phyloP scores from a whole-genome alignment of 1,284 basidiomycete species.

The Salmacisia buchloeana region DNA sequence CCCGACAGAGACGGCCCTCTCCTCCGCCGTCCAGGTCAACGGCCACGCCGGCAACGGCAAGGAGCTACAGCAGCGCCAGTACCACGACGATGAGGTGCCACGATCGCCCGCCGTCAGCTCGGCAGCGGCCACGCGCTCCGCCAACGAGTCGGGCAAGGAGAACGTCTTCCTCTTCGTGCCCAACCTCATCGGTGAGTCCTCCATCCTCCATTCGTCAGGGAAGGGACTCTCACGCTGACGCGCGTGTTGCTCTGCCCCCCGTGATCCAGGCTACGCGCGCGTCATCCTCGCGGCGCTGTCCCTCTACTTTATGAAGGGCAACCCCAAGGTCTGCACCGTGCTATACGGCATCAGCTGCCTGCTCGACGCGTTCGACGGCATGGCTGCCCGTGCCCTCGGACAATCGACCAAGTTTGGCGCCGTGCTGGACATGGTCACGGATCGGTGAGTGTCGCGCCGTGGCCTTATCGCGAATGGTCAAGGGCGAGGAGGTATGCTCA shows the following conservation, averaged over 20 bases:
- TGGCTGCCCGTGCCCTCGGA: slow-evolving; percentile 78
- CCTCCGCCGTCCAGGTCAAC: background rate
- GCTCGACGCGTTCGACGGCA: slow-evolving; percentile 90
- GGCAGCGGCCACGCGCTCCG: background rate
- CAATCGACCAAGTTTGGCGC: slow-evolving; percentile 94
- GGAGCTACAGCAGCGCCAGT: background rate
- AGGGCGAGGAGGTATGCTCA: background rate
- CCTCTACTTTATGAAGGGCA: slow-evolving; percentile 73
- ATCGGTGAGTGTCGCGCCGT: slow-evolving; percentile 62
- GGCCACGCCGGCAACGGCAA: background rate
- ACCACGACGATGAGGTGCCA: background rate
- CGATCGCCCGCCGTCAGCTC: slow-evolving; percentile 6
- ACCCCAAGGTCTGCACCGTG: slow-evolving; percentile 86
- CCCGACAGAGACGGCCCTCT: background rate
- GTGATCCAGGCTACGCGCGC: slow-evolving; percentile 71
- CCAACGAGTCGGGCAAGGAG: slow-evolving; percentile 24
- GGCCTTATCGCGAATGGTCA: background rate
- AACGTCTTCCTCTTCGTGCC: slow-evolving; percentile 70
- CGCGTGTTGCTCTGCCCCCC: background rate
- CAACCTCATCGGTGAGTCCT: slow-evolving; percentile 70
- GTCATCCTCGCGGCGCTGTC: slow-evolving; percentile 84
- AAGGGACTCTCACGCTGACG: background rate
- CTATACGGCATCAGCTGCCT: slow-evolving; percentile 88
- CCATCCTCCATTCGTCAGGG: background rate
- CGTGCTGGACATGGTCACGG: slow-evolving; percentile 99